Conservation (phyloP, 2,329 filamentous ascomycete species). For the Paecilomyces fulvus region DNA sequence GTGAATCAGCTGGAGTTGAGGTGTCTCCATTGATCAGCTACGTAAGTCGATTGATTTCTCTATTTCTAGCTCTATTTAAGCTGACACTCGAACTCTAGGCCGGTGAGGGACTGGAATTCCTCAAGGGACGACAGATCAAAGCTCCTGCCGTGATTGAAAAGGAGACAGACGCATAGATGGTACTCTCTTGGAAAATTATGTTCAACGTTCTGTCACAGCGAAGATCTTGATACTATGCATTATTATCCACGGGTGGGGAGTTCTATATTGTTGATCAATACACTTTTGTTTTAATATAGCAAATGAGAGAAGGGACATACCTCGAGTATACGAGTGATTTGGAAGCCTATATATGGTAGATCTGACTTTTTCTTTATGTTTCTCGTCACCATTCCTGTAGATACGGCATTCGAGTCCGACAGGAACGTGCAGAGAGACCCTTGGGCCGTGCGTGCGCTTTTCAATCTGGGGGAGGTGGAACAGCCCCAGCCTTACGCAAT, state of each 20-base stretch:
- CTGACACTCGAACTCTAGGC: slow-evolving; percentile 34
- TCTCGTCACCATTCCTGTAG: background rate
- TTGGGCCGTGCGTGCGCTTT: slow-evolving; percentile 10
- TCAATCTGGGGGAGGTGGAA: slow-evolving; percentile 12
- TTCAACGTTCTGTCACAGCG: background rate
- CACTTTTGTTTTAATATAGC: background rate
- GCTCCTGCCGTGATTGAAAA: slow-evolving; percentile 58
- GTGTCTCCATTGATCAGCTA: slow-evolving; percentile 93
- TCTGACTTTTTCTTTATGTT: background rate
- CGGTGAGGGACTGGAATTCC: slow-evolving; percentile 55
- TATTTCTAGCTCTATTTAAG: slow-evolving; percentile 1
- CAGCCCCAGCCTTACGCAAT: slow-evolving; percentile 26
- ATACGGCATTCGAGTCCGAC: background rate
- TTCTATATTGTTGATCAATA: background rate
- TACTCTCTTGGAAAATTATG: background rate
- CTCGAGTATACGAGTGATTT: background rate
- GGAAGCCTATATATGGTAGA: background rate
- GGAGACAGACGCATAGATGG: slow-evolving; percentile 33
- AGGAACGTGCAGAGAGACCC: slow-evolving; percentile 4
- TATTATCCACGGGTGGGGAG: background rate
- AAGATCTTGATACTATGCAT: background rate
- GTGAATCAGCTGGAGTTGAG: slow-evolving; percentile 62
- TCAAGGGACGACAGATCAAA: slow-evolving; percentile 52
- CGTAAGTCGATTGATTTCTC: slow-evolving; percentile 50
- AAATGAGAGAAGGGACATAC: background rate